phyloP scores from a whole-genome alignment of 225 moss, liverwort and hornwort species.

The Neckera pumila region DNA sequence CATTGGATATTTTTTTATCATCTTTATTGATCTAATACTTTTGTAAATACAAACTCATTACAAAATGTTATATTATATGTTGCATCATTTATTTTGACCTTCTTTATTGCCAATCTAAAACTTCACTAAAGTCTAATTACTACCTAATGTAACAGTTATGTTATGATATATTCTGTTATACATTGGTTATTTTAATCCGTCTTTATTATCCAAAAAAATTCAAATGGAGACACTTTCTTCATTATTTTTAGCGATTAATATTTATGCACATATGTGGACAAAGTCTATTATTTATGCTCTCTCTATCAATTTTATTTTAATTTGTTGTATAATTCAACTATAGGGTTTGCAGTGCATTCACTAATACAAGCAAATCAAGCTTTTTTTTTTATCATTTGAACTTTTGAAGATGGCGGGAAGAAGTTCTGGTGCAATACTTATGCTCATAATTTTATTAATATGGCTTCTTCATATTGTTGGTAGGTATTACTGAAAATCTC shows the following conservation, averaged over 20 bases:
- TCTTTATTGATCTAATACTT: background rate
- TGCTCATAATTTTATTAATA: no score
- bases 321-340: background rate
- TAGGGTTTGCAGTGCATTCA: fast-evolving
- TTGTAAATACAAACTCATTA: background rate
- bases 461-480: no score
- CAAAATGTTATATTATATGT: background rate
- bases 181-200: background rate
- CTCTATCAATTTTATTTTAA: no score
- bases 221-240: background rate
- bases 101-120: background rate
- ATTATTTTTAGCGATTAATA: background rate
- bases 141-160: background rate
- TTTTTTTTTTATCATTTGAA: background rate
- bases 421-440: background rate
- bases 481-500: background rate
- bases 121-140: background rate
- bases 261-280: background rate
- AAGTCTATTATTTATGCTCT: no score
- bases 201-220: background rate
- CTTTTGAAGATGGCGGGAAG: background rate
- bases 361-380: background rate
- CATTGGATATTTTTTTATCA: background rate
- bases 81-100: background rate
- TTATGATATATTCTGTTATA: background rate